Conservation (phyloP, 352 stramenopile species). For the Globisporangium parvum region DNA sequence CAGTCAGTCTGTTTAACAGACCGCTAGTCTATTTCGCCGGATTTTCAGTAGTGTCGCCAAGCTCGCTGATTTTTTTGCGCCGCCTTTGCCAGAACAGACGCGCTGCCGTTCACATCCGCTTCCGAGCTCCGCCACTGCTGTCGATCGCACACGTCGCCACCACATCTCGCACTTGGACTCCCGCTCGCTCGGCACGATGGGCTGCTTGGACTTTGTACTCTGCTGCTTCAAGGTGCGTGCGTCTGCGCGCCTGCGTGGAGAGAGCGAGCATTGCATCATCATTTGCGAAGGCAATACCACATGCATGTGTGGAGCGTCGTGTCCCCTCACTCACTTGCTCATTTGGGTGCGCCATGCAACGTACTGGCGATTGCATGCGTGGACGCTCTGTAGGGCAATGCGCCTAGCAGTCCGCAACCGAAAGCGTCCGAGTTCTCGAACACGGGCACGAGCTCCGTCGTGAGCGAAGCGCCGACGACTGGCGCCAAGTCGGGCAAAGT, state of each 20-base stretch:
- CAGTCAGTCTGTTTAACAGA: too few species aligned
- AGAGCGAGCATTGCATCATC: too few species aligned
- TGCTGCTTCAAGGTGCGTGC: constrained; percentile 51
- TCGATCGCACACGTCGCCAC: neutral
- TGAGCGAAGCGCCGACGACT: constrained; percentile 15
- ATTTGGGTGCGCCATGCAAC: neutral
- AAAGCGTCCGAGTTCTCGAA: constrained; percentile 6
- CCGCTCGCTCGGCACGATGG: constrained; percentile 22
- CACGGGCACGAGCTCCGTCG: constrained; percentile 11
- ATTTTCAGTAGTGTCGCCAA: neutral
- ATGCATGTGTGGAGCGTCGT: neutral
- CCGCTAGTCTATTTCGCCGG: neutral
- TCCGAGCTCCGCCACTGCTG: neutral
- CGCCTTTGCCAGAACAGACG: neutral
- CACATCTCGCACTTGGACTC: neutral
- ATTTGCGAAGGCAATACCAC: too few species aligned
- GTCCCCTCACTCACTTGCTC: neutral
- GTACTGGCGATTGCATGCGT: neutral
- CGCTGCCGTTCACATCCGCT: neutral
- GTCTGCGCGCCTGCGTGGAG: neutral
- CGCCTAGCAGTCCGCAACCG: constrained; percentile 3
- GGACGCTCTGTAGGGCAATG: constrained; percentile 1
- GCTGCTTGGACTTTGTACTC: constrained; percentile 61
- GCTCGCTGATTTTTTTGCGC: constrained; percentile 9
- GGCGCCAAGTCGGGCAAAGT: constrained; percentile 39